Percentiles rank a stretch among this genome's conserved stretches.
Conservation (phyloP, 257 asterid species). For the Ehretia macrophylla region DNA sequence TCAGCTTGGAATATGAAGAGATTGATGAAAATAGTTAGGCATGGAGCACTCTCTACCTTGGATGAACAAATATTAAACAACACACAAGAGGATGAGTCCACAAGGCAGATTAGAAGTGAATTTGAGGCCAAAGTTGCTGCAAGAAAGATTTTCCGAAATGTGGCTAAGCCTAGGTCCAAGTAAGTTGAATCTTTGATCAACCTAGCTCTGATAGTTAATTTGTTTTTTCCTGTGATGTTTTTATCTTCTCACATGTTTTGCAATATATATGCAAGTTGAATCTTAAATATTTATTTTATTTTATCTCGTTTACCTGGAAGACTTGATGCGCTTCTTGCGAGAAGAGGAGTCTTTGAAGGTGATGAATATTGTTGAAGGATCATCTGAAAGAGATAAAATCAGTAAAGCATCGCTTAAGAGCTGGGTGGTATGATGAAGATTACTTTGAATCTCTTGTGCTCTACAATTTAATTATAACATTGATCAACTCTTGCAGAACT, state of each 20-base stretch:
- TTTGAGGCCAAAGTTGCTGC: constrained; percentile 65
- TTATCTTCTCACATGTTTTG: no score
- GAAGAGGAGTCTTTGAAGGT: constrained; percentile 60
- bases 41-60: constrained; percentile 58
- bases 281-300: background rate
- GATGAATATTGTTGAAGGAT: constrained; percentile 53
- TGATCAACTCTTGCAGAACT: no score
- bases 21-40: constrained; percentile 51
- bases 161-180: constrained; percentile 71
- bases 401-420: constrained; percentile 58
- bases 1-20: constrained; percentile 91
- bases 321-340: constrained; percentile 60
- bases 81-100: constrained; percentile 45
- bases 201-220: no score
- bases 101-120: constrained; percentile 67
- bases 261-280: no score
- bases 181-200: no score
- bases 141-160: constrained; percentile 64
- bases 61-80: constrained; percentile 49
- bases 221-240: no score
- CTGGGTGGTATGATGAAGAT: constrained; percentile 85
- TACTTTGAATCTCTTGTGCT: no score
- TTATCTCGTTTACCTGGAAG: constrained; percentile 55
- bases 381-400: constrained; percentile 42
- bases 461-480: no score